Evolutionary conservation across 2,329 filamentous ascomycete species (phyloP).

Genomic region (Arthrocladium fulminans): DNA sequence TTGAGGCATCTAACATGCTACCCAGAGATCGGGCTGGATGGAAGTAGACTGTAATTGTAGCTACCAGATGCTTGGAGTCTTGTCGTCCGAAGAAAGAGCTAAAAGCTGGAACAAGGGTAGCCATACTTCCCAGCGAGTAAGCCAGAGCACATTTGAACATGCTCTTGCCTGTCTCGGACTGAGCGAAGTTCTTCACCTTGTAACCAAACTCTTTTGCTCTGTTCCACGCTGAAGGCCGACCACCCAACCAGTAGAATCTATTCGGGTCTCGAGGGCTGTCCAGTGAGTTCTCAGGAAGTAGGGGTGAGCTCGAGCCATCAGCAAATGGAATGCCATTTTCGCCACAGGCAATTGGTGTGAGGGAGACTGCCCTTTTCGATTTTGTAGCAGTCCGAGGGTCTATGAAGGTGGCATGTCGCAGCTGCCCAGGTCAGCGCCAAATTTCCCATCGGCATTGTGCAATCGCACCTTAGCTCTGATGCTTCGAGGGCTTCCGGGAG

Average conservation of each 20-base stretch:
- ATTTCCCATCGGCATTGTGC: not conserved
- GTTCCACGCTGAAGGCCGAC: slow-evolving; percentile 11
- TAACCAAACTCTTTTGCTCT: slow-evolving; percentile 26
- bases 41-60: slow-evolving; percentile 90
- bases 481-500: not conserved
- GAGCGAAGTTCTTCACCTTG: slow-evolving; percentile 51
- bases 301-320: slow-evolving; percentile 10
- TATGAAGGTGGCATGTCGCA: slow-evolving; percentile 79
- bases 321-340: slow-evolving; percentile 19
- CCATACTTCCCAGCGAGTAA: slow-evolving; percentile 76
- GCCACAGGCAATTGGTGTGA: slow-evolving; percentile 42
- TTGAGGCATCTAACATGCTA: slow-evolving; percentile 77
- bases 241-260: slow-evolving; percentile 11
- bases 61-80: slow-evolving; percentile 89
- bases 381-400: slow-evolving; percentile 79
- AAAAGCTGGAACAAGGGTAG: slow-evolving; percentile 69
- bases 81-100: slow-evolving; percentile 67
- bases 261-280: slow-evolving; percentile 26
- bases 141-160: slow-evolving; percentile 88
- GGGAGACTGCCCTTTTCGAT: slow-evolving; percentile 67
- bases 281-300: slow-evolving; percentile 27
- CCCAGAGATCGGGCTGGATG: slow-evolving; percentile 79
- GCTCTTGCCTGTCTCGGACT: slow-evolving; percentile 65
- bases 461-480: slow-evolving; percentile 6
- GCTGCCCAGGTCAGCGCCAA: slow-evolving; percentile 33